Percentiles rank a stretch among this genome's conserved stretches.
These are phyloP conservation scores for Zopfia rhizophila DNA, from an alignment of 2,329 filamentous ascomycete genomes.

Conservation along the genomic window DNA sequence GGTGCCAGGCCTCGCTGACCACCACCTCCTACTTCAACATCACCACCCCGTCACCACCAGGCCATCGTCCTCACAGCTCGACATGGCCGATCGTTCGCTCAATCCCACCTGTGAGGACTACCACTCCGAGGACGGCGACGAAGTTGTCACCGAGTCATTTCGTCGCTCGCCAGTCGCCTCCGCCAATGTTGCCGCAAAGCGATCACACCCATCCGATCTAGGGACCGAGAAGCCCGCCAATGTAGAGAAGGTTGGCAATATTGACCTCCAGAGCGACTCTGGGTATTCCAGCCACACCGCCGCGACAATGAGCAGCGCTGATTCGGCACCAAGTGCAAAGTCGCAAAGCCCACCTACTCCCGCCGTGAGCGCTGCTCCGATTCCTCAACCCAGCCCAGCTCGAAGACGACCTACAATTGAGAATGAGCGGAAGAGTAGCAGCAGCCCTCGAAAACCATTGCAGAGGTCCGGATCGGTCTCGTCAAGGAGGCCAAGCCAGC, in stretches of 20 bases:
- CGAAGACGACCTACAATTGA: constrained; percentile 31
- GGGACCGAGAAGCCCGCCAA: constrained; percentile 41
- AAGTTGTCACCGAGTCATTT: constrained; percentile 28
- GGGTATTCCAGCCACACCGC: constrained; percentile 70
- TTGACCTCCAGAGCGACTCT: constrained; percentile 67
- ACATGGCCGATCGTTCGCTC: constrained; percentile 34
- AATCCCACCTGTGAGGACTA: constrained; percentile 52
- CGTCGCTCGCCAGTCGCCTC: constrained; percentile 55
- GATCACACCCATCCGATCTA: constrained; percentile 53
- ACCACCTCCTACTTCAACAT: too few species aligned
- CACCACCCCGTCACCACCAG: constrained; percentile 2
- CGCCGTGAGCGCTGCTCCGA: constrained; percentile 24
- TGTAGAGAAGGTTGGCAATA: constrained; percentile 40
- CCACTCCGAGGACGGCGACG: constrained; percentile 52
- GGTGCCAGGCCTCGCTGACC: constrained; percentile 6
- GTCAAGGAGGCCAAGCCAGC: constrained; percentile 28
- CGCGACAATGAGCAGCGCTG: constrained; percentile 63
- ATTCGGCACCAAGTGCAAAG: constrained; percentile 59
- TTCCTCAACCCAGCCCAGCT: constrained; percentile 32
- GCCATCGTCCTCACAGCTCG: constrained; percentile 4
- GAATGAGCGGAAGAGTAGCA: constrained; percentile 15
- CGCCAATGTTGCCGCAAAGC: constrained; percentile 63
- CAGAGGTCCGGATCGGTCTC: constrained; percentile 36
- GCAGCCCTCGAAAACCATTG: constrained; percentile 37
- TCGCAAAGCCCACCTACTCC: constrained; percentile 41